Conservation (phyloP, 2,329 filamentous ascomycete species). For the Colletotrichum spaethianum region DNA sequence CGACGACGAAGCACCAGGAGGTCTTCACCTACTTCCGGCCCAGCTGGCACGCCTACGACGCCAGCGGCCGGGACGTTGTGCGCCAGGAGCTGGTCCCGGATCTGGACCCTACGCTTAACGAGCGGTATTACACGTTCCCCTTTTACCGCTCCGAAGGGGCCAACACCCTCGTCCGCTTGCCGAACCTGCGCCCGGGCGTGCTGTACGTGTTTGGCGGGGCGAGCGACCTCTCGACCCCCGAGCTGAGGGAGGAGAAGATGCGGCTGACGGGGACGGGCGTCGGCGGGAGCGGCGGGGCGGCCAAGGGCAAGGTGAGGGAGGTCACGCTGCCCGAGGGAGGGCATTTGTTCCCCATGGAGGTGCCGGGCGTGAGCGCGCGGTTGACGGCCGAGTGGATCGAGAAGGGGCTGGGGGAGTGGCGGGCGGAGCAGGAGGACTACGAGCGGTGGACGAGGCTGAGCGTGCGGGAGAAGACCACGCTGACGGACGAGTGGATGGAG, state of each 20-base stretch:
- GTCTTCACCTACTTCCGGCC: slow-evolving; percentile 83
- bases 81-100: slow-evolving; percentile 61
- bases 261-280: slow-evolving; percentile 73
- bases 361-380: slow-evolving; percentile 75
- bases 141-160: slow-evolving; percentile 79
- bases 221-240: slow-evolving; percentile 69
- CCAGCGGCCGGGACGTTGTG: slow-evolving; percentile 54
- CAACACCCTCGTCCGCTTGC: slow-evolving; percentile 69
- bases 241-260: slow-evolving; percentile 70
- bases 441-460: slow-evolving; percentile 67
- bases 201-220: slow-evolving; percentile 78
- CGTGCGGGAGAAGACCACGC: slow-evolving; percentile 67
- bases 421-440: slow-evolving; percentile 69
- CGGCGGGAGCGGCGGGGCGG: slow-evolving; percentile 76
- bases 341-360: slow-evolving; percentile 89
- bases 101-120: slow-evolving; percentile 56
- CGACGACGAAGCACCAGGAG: slow-evolving; percentile 90
- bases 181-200: slow-evolving; percentile 73
- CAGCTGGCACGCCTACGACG: slow-evolving; percentile 62
- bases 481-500: slow-evolving; percentile 68
- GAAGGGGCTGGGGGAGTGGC: slow-evolving; percentile 70
- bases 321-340: slow-evolving; percentile 76
- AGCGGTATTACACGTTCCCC: slow-evolving; percentile 57
- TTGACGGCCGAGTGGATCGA: slow-evolving; percentile 70
- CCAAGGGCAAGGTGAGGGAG: slow-evolving; percentile 76